A percentile compares a stretch with the other conserved stretches of the same genome.
phyloP scores from a whole-genome alignment of 441 rosid genomes.

The Syzygium syzygioides region DNA sequence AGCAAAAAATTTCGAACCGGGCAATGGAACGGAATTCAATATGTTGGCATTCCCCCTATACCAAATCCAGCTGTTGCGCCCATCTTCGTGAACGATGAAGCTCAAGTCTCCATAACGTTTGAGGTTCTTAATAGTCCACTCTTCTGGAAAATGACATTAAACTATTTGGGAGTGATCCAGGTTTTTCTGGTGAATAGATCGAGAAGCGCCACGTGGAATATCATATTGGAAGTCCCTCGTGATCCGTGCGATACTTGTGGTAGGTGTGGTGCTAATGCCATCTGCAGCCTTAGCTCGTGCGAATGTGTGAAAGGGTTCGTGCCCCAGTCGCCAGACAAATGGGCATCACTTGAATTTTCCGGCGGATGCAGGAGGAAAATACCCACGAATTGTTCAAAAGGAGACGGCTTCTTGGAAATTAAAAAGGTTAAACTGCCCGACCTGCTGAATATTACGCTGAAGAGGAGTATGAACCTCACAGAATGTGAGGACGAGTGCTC shows the following conservation, averaged over 20 bases:
- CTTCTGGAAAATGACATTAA: background rate
- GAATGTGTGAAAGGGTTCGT: background rate
- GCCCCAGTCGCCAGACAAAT: background rate
- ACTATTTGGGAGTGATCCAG: background rate
- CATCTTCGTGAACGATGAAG: background rate
- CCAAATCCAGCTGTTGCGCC: background rate
- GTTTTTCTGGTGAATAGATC: background rate
- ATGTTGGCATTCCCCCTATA: background rate
- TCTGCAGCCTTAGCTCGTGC: background rate
- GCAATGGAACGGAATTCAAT: background rate
- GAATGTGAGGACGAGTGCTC: constrained; percentile 6
- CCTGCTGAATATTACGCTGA: background rate
- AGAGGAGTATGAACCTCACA: background rate
- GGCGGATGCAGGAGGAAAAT: background rate
- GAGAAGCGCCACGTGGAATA: background rate
- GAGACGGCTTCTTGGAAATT: background rate
- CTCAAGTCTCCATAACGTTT: background rate
- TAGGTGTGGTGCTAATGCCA: background rate
- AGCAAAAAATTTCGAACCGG: background rate
- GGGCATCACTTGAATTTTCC: background rate
- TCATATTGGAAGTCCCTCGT: background rate
- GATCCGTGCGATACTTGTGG: background rate
- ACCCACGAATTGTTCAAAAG: background rate
- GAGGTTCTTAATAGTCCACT: background rate
- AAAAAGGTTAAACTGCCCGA: background rate